phyloP scores from a whole-genome alignment of 768 basidiomycete genomes.

The Russula lepida region DNA sequence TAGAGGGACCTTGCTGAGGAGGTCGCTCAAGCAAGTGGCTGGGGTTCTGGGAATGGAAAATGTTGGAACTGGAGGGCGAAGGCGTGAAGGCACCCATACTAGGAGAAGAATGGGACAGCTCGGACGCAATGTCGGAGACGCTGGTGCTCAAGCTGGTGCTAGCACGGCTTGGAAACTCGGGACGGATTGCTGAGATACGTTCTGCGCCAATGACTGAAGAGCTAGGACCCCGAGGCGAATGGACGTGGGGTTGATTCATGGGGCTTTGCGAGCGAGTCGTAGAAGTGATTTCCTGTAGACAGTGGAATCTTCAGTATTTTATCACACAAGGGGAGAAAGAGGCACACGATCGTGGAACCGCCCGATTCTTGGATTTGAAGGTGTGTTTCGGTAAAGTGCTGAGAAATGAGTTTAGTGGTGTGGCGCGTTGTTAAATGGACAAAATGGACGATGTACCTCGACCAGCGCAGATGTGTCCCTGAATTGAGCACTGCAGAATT shows the following conservation, averaged over 20 bases:
- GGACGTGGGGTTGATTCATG: neutral
- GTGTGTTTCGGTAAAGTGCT: slow-evolving; percentile 16
- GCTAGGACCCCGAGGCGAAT: neutral
- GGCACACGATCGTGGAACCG: neutral
- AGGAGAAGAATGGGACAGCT: neutral
- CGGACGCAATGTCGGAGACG: slow-evolving; percentile 2
- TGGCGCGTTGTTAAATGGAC: neutral
- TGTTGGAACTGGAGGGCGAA: neutral
- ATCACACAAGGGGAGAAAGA: neutral
- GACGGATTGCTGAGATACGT: neutral
- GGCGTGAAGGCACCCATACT: neutral
- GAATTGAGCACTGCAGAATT: slow-evolving; percentile 17
- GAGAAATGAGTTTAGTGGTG: neutral
- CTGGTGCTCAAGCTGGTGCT: slow-evolving; percentile 4
- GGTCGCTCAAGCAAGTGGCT: neutral
- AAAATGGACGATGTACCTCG: slow-evolving; percentile 9
- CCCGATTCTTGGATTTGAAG: slow-evolving; percentile 5
- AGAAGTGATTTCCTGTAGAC: neutral
- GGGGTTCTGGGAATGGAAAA: neutral
- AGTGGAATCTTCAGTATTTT: neutral
- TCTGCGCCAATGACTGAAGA: neutral
- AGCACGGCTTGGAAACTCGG: neutral
- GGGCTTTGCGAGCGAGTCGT: slow-evolving; percentile 1
- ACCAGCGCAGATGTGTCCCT: slow-evolving; percentile 16
- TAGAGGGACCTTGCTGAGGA: neutral